phyloP scores from a whole-genome alignment of 306 rosid genomes.

The Malus orientalis region DNA sequence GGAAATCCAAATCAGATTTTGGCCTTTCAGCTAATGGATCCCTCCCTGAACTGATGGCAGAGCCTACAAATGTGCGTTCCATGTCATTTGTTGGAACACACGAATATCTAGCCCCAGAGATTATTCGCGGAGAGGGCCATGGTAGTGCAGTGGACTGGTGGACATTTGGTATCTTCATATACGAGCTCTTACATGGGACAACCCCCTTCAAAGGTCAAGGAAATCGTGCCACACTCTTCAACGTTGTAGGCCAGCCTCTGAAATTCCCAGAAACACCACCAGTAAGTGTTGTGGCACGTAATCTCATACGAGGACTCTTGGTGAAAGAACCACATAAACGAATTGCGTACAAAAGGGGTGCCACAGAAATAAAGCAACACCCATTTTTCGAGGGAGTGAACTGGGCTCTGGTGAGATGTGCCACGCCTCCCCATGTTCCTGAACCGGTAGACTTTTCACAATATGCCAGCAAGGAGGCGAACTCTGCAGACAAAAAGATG shows the following conservation, averaged over 20 bases:
- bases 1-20: slow-evolving; percentile 76
- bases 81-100: slow-evolving; percentile 96
- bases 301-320: slow-evolving; percentile 71
- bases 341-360: slow-evolving; percentile 80
- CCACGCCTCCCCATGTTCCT: slow-evolving; percentile 70
- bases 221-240: slow-evolving; percentile 70
- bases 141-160: slow-evolving; percentile 98
- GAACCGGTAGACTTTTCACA: slow-evolving; percentile 59
- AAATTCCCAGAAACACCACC: slow-evolving; percentile 71
- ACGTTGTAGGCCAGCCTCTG: slow-evolving; percentile 80
- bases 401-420: slow-evolving; percentile 90
- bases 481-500: slow-evolving; percentile 16
- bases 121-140: slow-evolving; percentile 86
- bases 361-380: slow-evolving; percentile 80
- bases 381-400: slow-evolving; percentile 90
- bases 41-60: slow-evolving; percentile 87
- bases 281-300: slow-evolving; percentile 49
- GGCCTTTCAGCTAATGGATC: slow-evolving; percentile 53
- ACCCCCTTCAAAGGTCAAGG: slow-evolving; percentile 86
- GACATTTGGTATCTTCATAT: slow-evolving; percentile 90
- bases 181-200: slow-evolving; percentile 72
- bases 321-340: slow-evolving; percentile 77
- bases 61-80: slow-evolving; percentile 81
- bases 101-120: slow-evolving; percentile 88
- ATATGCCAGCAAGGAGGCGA: slow-evolving; percentile 38